A percentile compares a stretch with the other conserved stretches of the same genome.
phyloP scores from a whole-genome alignment of 164 flowering plant genomes.

The grape (Vitis vinifera) region DNA sequence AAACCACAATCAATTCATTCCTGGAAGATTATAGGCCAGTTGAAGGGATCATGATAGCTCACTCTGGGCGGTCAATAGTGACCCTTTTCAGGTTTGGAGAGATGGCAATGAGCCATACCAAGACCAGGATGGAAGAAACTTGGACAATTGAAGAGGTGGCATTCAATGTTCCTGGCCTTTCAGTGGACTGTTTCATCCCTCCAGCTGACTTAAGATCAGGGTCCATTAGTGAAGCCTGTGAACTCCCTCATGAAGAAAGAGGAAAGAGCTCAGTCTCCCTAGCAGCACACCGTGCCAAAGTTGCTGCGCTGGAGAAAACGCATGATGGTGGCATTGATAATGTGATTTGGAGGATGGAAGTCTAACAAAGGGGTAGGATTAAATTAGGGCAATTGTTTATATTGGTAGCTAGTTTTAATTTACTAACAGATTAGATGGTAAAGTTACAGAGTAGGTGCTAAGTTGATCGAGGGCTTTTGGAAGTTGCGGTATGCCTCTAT shows the following conservation, averaged over 20 bases:
- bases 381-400: constrained; percentile 53
- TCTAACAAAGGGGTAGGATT: constrained; percentile 34
- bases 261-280: constrained; percentile 40
- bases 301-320: constrained; percentile 61
- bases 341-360: constrained; percentile 65
- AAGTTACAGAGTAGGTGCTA: constrained; percentile 24
- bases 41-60: constrained; percentile 79
- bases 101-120: constrained; percentile 76
- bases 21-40: constrained; percentile 69
- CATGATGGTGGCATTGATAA: constrained; percentile 37
- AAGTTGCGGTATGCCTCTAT: constrained; percentile 38
- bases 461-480: constrained; percentile 22
- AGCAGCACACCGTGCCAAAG: constrained; percentile 63
- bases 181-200: constrained; percentile 79
- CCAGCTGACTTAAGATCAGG: constrained; percentile 73
- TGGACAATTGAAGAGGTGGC: constrained; percentile 89
- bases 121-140: constrained; percentile 81
- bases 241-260: constrained; percentile 64
- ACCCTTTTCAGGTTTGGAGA: constrained; percentile 83
- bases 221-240: constrained; percentile 66
- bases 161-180: constrained; percentile 71
- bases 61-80: constrained; percentile 71
- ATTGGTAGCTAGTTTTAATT: constrained; percentile 40
- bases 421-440: constrained; percentile 36
- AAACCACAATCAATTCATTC: constrained; percentile 76